Evolutionary conservation across 345 rosid genomes (phyloP).

Genomic region (Heritiera fomes): DNA sequence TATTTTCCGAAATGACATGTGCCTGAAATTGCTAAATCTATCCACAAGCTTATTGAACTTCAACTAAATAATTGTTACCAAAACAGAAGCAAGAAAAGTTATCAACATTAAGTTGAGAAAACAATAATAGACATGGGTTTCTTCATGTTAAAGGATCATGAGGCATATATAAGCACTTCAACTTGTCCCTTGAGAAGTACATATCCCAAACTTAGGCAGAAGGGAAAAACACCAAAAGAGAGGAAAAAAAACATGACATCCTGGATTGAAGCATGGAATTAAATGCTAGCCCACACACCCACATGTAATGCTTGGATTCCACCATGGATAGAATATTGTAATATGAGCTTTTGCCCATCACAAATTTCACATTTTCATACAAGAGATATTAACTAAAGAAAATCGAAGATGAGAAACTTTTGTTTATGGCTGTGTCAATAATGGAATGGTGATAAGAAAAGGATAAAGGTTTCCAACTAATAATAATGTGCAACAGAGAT

Average conservation of each 20-base stretch:
- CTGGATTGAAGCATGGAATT: conserved; percentile 3
- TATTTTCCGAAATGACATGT: too few relatives aligned
- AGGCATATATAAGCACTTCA: background rate
- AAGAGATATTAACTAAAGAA: background rate
- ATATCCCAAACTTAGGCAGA: background rate
- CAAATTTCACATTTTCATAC: background rate
- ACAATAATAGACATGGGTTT: background rate
- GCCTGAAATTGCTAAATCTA: too few relatives aligned
- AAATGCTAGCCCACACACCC: conserved; percentile 20
- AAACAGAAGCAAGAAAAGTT: background rate
- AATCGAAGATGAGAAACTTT: background rate
- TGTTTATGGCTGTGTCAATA: background rate
- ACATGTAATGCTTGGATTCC: conserved; percentile 24
- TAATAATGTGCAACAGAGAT: background rate
- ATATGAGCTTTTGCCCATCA: background rate
- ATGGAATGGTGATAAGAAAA: background rate
- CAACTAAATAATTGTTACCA: background rate
- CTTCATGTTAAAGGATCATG: background rate
- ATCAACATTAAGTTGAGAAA: background rate
- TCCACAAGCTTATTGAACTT: too few relatives aligned
- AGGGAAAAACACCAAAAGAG: background rate
- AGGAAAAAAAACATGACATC: background rate
- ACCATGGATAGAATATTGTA: background rate
- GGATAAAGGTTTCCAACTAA: background rate
- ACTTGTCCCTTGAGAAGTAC: background rate